A percentile compares a stretch with the other conserved stretches of the same genome.
Evolutionary conservation across 192 early-diverging fungal species (phyloP).

Genomic region (Helicostylum pulchrum): DNA sequence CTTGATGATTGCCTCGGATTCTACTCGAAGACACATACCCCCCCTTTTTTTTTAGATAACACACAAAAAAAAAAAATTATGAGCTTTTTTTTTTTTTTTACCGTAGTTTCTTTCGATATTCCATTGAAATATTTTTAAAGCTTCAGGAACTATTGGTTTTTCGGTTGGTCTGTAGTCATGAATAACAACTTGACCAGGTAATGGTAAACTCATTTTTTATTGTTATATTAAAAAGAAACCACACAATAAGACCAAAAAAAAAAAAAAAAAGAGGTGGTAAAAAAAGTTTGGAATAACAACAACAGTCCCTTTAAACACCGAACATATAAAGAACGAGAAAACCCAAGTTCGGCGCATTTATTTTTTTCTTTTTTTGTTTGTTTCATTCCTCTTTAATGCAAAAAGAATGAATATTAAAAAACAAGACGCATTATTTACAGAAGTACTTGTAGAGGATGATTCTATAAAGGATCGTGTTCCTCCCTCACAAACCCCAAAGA

Average conservation of each 20-base stretch:
- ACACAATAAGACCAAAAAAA: neutral
- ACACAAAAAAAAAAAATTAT: neutral
- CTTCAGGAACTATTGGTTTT: slow-evolving; percentile 7
- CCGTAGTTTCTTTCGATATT: slow-evolving; percentile 82
- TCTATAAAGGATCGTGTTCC: too few species aligned
- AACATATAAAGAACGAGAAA: too few species aligned
- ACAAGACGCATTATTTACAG: neutral
- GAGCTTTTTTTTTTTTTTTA: neutral
- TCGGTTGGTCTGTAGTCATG: slow-evolving; percentile 8
- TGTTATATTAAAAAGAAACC: neutral
- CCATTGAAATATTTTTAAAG: slow-evolving; percentile 72
- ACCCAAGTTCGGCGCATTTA: too few species aligned
- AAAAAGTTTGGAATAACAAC: too few species aligned
- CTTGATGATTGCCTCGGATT: slow-evolving; percentile 53
- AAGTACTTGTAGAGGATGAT: neutral
- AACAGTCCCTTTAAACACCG: too few species aligned
- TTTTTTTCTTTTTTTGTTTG: too few species aligned
- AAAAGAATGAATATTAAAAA: neutral
- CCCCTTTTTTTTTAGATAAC: neutral
- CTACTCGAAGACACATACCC: slow-evolving; percentile 13
- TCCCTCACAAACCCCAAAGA: too few species aligned
- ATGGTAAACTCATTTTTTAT: neutral
- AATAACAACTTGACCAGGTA: slow-evolving; percentile 14
- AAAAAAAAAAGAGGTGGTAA: neutral
- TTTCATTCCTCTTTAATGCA: slow-evolving; percentile 6